Conservation (phyloP, 2,329 filamentous ascomycete species). For the Paramyrothecium sp. region DNA sequence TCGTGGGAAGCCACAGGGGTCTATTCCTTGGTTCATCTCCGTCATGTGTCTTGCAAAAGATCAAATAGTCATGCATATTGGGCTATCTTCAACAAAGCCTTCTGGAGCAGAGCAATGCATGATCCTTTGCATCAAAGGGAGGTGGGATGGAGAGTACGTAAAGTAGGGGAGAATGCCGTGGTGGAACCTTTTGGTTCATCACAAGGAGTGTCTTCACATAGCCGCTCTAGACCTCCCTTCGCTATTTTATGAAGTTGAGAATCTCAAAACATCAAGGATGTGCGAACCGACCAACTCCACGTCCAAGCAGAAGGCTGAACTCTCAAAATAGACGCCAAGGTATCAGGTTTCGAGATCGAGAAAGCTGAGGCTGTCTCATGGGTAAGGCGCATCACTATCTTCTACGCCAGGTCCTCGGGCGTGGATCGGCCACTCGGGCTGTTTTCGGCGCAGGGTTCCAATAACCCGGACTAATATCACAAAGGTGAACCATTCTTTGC, state of each 20-base stretch:
- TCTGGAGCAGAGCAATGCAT: background rate
- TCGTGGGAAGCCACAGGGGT: background rate
- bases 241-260: too few species aligned
- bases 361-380: background rate
- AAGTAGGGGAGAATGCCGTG: background rate
- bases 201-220: too few species aligned
- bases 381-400: background rate
- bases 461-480: background rate
- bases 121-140: background rate
- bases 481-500: background rate
- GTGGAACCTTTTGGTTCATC: too few species aligned
- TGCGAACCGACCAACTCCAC: too few species aligned
- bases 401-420: background rate
- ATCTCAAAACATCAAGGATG: too few species aligned
- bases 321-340: too few species aligned
- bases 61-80: background rate
- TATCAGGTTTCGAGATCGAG: background rate
- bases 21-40: background rate
- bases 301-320: too few species aligned
- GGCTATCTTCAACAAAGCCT: background rate
- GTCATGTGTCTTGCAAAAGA: background rate
- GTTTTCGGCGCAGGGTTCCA: background rate
- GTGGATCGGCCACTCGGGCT: background rate
- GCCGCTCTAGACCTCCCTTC: too few species aligned
- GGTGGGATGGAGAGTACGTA: background rate